These are phyloP conservation scores for Phytophthora vignae DNA, from an alignment of 352 stramenopile genomes.

Conservation along the genomic window DNA sequence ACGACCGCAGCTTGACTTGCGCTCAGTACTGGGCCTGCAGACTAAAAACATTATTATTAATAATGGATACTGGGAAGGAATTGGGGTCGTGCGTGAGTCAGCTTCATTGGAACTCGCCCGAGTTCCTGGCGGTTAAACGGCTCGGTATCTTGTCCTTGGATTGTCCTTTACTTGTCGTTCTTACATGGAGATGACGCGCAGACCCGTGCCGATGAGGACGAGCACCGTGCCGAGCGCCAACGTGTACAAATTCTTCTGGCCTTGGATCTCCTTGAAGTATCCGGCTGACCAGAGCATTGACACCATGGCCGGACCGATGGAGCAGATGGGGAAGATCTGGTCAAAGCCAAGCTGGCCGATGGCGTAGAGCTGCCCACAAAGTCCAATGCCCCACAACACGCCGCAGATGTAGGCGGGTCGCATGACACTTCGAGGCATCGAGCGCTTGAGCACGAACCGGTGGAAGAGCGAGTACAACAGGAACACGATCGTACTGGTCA, in stretches of 20 bases:
- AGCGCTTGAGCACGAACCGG: constrained; percentile 73
- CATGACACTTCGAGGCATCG: constrained; percentile 86
- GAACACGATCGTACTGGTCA: constrained; percentile 79
- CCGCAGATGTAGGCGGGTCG: constrained; percentile 82
- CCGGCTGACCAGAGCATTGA: constrained; percentile 87
- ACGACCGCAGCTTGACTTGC: background rate
- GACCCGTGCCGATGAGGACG: constrained; percentile 72
- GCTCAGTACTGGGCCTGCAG: background rate
- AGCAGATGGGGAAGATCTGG: constrained; percentile 83
- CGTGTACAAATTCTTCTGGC: constrained; percentile 62
- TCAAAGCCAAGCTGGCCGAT: constrained; percentile 80
- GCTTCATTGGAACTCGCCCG: constrained; percentile 8
- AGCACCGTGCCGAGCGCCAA: constrained; percentile 68
- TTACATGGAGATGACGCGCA: constrained; percentile 67
- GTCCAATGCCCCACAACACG: constrained; percentile 74
- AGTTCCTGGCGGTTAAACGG: background rate
- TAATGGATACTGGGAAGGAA: background rate
- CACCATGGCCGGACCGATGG: constrained; percentile 83
- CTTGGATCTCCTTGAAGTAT: constrained; percentile 88
- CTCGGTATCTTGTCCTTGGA: background rate
- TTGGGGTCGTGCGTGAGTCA: background rate
- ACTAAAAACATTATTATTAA: constrained; percentile 1
- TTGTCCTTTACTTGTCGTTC: background rate
- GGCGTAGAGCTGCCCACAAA: constrained; percentile 79
- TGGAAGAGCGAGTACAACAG: constrained; percentile 83